Conservation (phyloP, 2,329 filamentous ascomycete species). For the Pleoardoris graminearum region DNA sequence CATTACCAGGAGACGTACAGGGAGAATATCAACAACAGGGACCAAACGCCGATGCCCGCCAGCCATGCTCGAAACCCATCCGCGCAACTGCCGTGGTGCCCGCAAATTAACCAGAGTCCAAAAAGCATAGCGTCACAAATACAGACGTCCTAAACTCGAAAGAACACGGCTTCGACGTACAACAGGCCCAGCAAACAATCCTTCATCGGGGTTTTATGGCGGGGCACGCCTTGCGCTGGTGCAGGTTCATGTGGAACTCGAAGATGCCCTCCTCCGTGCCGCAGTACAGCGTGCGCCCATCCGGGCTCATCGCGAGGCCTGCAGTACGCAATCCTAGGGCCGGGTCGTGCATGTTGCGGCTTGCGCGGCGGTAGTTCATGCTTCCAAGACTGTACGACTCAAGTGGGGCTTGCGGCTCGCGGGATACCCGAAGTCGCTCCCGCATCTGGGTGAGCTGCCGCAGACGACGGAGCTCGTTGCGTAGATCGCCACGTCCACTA, state of each 20-base stretch:
- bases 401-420: constrained; percentile 27
- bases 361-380: constrained; percentile 29
- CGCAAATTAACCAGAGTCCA: constrained; percentile 9
- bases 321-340: constrained; percentile 50
- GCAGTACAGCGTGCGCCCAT: constrained; percentile 53
- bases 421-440: constrained; percentile 41
- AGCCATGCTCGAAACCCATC: constrained; percentile 6
- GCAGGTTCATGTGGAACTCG: constrained; percentile 69
- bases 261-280: constrained; percentile 72
- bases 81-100: constrained; percentile 14
- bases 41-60: constrained; percentile 12
- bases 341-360: constrained; percentile 32
- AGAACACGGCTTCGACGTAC: background rate
- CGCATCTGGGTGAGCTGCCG: constrained; percentile 43
- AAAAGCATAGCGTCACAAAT: constrained; percentile 7
- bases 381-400: constrained; percentile 31
- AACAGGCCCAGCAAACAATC: background rate
- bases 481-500: constrained; percentile 31
- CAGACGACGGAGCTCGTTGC: constrained; percentile 39
- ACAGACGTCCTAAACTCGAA: constrained; percentile 5
- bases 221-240: constrained; percentile 58
- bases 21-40: background rate
- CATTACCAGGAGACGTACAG: too few relatives aligned
- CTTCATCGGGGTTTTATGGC: constrained; percentile 45
- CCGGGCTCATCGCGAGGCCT: constrained; percentile 53